Base-by-base conservation (phyloP, 306 rosid genomes). In the Datisca glomerata region DNA sequence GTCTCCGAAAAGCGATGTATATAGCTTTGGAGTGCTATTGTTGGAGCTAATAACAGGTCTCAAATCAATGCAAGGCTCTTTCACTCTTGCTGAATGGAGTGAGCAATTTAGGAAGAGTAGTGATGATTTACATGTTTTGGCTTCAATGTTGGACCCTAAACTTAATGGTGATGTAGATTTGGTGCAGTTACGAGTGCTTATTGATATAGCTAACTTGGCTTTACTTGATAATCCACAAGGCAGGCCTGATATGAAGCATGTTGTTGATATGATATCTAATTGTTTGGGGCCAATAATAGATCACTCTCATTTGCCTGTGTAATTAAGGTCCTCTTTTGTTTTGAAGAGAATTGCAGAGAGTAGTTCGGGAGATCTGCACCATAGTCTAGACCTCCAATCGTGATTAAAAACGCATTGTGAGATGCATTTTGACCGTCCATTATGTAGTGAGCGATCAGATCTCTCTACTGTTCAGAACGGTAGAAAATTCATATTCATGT, bases 1-100 rank as follows among this genome's bases (percentile, higher is more conserved):
- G 1, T 46, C 34, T 1, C 24, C 9, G 1, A 44, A 21, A 14
- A 58, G 53, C 10, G 52, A 57, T 45, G 53, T 46, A 7, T 25
- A 64, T 21, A 51, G 40, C 13, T 50, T 57, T 24, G 45, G 65
- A 7, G 61, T 51, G 43, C 7, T 42, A 8, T 4, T 58, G 27
- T 24, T 38, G 24, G 45, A 39, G 35, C 41, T 37, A 7, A 31
- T 50, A 23, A 45, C 55, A 1, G 44, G 51, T 3, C 18, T 29
- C 17, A 60, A 16, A 15, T 50, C 66, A 24, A 24, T 7, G 19
- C 40, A 59, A 14, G 65, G 57, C 37, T 49, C 57, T 1, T 3
- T 12, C 4, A 48, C 64, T 2, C 44, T 58, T 1, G 36, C 49
- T 1, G 65, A 49, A 25, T 49, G 45, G 65, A 49, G 38, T 0